These are phyloP conservation scores for Meyerozyma smithsonii DNA, from an alignment of 1,139 yeast genomes.

Conservation along the genomic window DNA sequence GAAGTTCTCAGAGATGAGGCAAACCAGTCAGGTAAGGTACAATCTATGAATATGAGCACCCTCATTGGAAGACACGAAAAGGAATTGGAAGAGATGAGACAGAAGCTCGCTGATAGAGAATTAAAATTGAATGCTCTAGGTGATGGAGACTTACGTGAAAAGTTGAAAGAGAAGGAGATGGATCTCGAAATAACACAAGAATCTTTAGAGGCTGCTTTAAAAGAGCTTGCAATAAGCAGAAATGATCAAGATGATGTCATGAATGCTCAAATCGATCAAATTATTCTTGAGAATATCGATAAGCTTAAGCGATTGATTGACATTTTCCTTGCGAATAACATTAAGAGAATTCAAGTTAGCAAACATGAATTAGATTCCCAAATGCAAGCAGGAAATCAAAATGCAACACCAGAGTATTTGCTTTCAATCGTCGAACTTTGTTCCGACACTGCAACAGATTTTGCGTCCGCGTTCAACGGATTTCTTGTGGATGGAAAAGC, in stretches of 20 bases:
- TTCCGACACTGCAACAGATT: conserved; percentile 71
- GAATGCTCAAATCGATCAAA: conserved; percentile 56
- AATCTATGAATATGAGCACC: conserved; percentile 60
- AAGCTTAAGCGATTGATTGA: conserved; percentile 62
- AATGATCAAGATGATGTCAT: conserved; percentile 50
- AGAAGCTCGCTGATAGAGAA: conserved; percentile 30
- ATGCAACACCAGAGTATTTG: conserved; percentile 69
- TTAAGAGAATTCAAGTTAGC: conserved; percentile 69
- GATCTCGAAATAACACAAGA: conserved; percentile 79
- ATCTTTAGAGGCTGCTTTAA: conserved; percentile 70
- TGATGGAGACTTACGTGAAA: conserved; percentile 32
- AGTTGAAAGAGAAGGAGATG: conserved; percentile 64
- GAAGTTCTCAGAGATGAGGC: conserved; percentile 59
- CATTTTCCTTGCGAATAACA: conserved; percentile 64
- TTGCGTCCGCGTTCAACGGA: conserved; percentile 74
- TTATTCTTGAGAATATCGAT: conserved; percentile 44
- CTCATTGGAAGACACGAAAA: conserved; percentile 60
- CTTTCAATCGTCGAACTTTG: conserved; percentile 69
- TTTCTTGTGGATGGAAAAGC: conserved; percentile 74
- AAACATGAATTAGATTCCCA: conserved; percentile 72
- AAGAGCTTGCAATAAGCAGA: conserved; percentile 54
- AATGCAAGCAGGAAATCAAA: conserved; percentile 79
- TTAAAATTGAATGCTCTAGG: conserved; percentile 18
- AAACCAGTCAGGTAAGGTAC: conserved; percentile 60
- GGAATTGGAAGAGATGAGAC: conserved; percentile 43